Percentiles rank a stretch among this genome's conserved stretches.
Conservation (phyloP, 257 asterid species). For the Fraxinus excelsior region DNA sequence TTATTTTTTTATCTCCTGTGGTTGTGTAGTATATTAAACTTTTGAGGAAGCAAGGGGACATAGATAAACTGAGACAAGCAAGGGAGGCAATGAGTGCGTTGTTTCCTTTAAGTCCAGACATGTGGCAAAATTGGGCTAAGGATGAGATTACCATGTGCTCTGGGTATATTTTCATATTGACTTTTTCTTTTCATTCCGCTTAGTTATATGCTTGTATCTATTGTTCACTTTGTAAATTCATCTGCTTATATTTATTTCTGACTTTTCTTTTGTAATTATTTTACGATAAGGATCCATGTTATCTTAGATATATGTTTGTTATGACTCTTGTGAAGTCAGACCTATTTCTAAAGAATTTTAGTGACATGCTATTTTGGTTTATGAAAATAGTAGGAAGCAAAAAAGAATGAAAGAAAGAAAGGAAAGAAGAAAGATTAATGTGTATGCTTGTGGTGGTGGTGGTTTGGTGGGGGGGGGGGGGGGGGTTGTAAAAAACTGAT, state of each 20-base stretch:
- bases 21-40: constrained; percentile 60
- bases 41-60: constrained; percentile 85
- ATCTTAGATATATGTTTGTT: background rate
- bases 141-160: constrained; percentile 70
- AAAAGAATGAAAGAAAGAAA: background rate
- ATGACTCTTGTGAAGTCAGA: too few species aligned
- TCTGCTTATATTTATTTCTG: background rate
- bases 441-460: background rate
- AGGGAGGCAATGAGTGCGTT: constrained; percentile 85
- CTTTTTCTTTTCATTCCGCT: constrained; percentile 14
- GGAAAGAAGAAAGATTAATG: background rate
- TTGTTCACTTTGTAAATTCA: background rate
- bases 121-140: constrained; percentile 97
- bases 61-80: constrained; percentile 80
- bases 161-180: constrained; percentile 41
- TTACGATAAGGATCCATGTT: too few species aligned
- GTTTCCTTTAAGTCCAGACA: constrained; percentile 74
- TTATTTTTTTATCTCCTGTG: constrained; percentile 17
- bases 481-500: background rate
- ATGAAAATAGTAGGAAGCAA: background rate
- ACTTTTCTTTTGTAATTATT: background rate
- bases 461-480: background rate
- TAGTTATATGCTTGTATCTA: background rate
- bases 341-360: background rate
- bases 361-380: background rate